A percentile compares a stretch with the other conserved stretches of the same genome.
Conservation (phyloP, 2,329 filamentous ascomycete genomes). For the Talaromyces funiculosus region DNA sequence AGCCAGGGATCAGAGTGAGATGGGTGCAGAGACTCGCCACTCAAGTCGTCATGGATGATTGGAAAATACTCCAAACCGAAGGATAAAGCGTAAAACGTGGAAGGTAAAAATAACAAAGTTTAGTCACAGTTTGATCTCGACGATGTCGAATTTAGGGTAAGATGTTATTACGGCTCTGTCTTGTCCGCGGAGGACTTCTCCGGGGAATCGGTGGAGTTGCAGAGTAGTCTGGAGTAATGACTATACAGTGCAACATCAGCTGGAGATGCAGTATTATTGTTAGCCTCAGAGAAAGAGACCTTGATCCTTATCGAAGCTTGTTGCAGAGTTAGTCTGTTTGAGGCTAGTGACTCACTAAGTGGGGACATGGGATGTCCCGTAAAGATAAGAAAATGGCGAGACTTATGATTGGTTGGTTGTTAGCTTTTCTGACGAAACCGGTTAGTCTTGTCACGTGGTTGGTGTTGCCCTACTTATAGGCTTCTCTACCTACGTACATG, state of each 20-base stretch:
- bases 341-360: neutral
- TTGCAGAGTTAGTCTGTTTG: neutral
- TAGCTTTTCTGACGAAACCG: neutral
- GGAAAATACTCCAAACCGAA: neutral
- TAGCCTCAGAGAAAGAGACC: neutral
- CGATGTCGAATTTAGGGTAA: neutral
- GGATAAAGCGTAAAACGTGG: neutral
- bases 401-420: neutral
- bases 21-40: neutral
- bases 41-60: neutral
- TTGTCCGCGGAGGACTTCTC: conserved; percentile 14
- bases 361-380: neutral
- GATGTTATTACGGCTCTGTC: neutral
- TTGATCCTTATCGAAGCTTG: neutral
- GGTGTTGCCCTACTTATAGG: neutral
- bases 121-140: neutral
- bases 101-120: neutral
- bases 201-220: conserved; percentile 1
- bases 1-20: neutral
- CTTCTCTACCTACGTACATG: too few species aligned
- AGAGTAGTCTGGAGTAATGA: neutral
- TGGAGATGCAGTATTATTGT: neutral
- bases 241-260: neutral
- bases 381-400: neutral
- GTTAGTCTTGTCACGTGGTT: conserved; percentile 1